Conservation (phyloP, 768 basidiomycete genomes). For the Crepidotus variabilis region DNA sequence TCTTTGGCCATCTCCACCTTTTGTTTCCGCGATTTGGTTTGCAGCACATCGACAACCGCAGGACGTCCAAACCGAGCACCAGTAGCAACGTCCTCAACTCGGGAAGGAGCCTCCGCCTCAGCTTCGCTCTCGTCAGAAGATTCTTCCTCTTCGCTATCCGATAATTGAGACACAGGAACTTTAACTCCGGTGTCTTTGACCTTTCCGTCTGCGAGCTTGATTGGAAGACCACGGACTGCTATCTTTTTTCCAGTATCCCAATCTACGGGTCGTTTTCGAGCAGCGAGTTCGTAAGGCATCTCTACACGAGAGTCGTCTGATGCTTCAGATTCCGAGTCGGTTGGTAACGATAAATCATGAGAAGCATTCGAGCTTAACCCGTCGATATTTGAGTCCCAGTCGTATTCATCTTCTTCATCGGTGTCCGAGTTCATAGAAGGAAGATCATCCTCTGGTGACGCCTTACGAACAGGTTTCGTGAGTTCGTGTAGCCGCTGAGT, state of each 20-base stretch:
- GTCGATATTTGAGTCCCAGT: conserved; percentile 44
- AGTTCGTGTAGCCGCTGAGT: conserved; percentile 66
- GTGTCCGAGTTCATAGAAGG: conserved; percentile 69
- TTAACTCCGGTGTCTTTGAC: conserved; percentile 57
- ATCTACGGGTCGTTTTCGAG: conserved; percentile 47
- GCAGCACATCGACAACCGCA: conserved; percentile 70
- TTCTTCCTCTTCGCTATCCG: conserved; percentile 27
- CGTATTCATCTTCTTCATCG: conserved; percentile 36
- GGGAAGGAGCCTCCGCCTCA: conserved; percentile 19
- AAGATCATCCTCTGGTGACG: conserved; percentile 49
- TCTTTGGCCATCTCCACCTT: conserved; percentile 82
- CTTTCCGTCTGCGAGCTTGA: conserved; percentile 81
- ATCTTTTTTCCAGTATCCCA: conserved; percentile 45
- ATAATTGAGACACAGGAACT: conserved; percentile 19
- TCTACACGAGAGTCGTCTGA: conserved; percentile 58
- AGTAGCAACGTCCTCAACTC: conserved; percentile 70
- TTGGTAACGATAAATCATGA: conserved; percentile 12
- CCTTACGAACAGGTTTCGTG: conserved; percentile 49
- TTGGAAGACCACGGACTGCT: conserved; percentile 67
- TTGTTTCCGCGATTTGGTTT: conserved; percentile 58
- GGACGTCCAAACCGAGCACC: conserved; percentile 87
- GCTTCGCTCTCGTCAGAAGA: conserved; percentile 25
- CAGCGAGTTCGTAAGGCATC: conserved; percentile 68
- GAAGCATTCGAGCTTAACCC: conserved; percentile 26
- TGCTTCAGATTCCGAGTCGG: conserved; percentile 17